A percentile compares a stretch with the other conserved stretches of the same genome.
phyloP scores from a whole-genome alignment of 2,329 filamentous ascomycete genomes.

The Trichoderma aggressivum region DNA sequence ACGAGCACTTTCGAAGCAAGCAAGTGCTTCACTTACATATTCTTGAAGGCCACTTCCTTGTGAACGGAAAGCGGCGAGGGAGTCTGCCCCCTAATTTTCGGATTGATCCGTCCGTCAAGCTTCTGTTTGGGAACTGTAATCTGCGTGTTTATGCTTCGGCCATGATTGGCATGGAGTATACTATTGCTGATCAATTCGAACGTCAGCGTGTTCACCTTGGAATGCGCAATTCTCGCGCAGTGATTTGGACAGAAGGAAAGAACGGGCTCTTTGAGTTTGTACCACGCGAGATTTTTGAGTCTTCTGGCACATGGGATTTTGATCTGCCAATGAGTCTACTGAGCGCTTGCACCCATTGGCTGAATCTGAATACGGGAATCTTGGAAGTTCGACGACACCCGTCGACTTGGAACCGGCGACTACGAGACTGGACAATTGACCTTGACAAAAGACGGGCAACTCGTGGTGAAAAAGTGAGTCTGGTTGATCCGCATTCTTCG shows the following conservation, averaged over 20 bases:
- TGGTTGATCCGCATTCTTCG: constrained; percentile 10
- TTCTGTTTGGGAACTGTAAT: constrained; percentile 52
- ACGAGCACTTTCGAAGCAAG: no score
- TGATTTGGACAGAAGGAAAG: constrained; percentile 27
- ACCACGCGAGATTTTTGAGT: constrained; percentile 31
- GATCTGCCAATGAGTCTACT: constrained; percentile 53
- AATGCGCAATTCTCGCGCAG: neutral
- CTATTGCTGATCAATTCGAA: constrained; percentile 24
- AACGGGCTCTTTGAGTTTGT: constrained; percentile 33
- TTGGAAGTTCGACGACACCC: constrained; percentile 52
- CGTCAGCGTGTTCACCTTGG: constrained; percentile 42
- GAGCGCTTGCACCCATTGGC: constrained; percentile 56
- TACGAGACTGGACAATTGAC: constrained; percentile 35
- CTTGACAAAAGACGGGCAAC: constrained; percentile 23
- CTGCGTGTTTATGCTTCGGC: constrained; percentile 52
- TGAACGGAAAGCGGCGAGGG: constrained; percentile 35
- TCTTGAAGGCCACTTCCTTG: constrained; percentile 32
- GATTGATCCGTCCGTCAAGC: constrained; percentile 39
- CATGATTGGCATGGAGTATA: constrained; percentile 52
- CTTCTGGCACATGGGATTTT: constrained; percentile 21
- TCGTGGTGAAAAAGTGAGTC: constrained; percentile 19
- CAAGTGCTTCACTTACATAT: constrained; percentile 35
- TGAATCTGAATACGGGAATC: constrained; percentile 40
- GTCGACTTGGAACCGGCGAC: constrained; percentile 28
- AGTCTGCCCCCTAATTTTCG: constrained; percentile 53